Evolutionary conservation across 345 rosid species (phyloP).

Genomic region (Limnanthes douglasii): DNA sequence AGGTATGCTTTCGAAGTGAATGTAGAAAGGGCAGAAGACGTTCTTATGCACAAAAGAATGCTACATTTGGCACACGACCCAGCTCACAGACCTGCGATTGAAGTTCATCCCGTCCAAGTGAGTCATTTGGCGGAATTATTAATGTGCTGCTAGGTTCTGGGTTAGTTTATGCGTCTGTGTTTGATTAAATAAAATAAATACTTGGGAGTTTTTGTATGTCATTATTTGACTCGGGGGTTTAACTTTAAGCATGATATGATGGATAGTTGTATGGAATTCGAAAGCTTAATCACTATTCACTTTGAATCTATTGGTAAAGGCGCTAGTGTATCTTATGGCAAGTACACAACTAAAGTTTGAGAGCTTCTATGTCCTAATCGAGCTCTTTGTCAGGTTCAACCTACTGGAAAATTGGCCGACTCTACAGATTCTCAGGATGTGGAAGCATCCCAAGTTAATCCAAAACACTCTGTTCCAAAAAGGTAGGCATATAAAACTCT

Average conservation of each 20-base stretch:
- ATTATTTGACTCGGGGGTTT: neutral
- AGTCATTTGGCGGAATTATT: slow-evolving; percentile 3
- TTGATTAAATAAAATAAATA: too few species aligned
- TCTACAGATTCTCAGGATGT: slow-evolving; percentile 14
- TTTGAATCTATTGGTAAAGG: too few species aligned
- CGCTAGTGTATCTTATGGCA: too few species aligned
- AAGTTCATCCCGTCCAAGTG: slow-evolving; percentile 53
- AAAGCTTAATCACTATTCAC: too few species aligned
- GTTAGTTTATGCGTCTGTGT: too few species aligned
- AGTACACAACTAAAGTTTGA: too few species aligned
- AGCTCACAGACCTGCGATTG: slow-evolving; percentile 10
- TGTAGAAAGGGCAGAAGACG: slow-evolving; percentile 95
- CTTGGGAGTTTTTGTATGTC: too few species aligned
- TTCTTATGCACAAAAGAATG: slow-evolving; percentile 50
- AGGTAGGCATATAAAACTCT: slow-evolving; percentile 23
- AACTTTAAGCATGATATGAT: too few species aligned
- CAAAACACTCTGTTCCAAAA: slow-evolving; percentile 16
- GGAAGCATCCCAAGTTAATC: slow-evolving; percentile 18
- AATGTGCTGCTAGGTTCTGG: neutral
- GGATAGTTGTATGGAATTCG: too few species aligned
- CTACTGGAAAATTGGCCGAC: slow-evolving; percentile 26
- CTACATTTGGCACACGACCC: slow-evolving; percentile 18
- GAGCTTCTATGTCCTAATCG: slow-evolving; percentile 10
- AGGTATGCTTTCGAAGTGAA: slow-evolving; percentile 98
- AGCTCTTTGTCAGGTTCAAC: slow-evolving; percentile 49